phyloP scores from a whole-genome alignment of 2,329 filamentous ascomycete genomes.

The Aspergillus versicolor region DNA sequence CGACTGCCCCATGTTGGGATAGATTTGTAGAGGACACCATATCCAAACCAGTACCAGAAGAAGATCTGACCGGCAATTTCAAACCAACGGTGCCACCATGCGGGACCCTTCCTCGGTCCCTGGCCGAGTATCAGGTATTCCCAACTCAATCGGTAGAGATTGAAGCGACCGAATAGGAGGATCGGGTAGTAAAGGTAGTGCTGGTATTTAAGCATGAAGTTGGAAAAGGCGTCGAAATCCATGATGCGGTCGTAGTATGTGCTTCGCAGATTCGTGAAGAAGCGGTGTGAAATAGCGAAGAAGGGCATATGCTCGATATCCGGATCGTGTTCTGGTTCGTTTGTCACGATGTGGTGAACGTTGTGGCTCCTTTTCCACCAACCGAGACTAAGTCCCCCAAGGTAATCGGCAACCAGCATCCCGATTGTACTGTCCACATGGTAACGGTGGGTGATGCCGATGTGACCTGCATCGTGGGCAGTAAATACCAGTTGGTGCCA shows the following conservation, averaged over 20 bases:
- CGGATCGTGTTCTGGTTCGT: conserved; percentile 90
- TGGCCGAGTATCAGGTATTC: conserved; percentile 69
- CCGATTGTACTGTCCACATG: conserved; percentile 79
- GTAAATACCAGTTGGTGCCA: conserved; percentile 97
- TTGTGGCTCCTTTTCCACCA: conserved; percentile 99
- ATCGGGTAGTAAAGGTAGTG: conserved; percentile 81
- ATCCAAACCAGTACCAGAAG: conserved; percentile 88
- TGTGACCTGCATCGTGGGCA: conserved; percentile 93
- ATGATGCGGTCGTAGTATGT: conserved; percentile 83
- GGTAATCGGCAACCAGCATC: conserved; percentile 84
- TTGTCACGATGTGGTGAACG: conserved; percentile 94
- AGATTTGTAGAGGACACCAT: conserved; percentile 70
- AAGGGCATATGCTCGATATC: conserved; percentile 92
- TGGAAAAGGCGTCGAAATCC: conserved; percentile 72
- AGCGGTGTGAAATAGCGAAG: conserved; percentile 81
- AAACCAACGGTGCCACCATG: conserved; percentile 81
- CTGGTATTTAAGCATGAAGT: conserved; percentile 70
- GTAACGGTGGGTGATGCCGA: conserved; percentile 94
- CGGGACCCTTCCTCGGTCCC: conserved; percentile 71
- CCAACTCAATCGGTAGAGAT: conserved; percentile 81
- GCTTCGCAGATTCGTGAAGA: conserved; percentile 70
- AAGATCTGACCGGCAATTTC: conserved; percentile 73
- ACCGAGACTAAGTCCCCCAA: conserved; percentile 83
- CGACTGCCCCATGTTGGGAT: conserved; percentile 70
- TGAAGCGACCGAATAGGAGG: conserved; percentile 79